Base-by-base conservation (phyloP, 345 rosid species). In the Brassica carinata region DNA sequence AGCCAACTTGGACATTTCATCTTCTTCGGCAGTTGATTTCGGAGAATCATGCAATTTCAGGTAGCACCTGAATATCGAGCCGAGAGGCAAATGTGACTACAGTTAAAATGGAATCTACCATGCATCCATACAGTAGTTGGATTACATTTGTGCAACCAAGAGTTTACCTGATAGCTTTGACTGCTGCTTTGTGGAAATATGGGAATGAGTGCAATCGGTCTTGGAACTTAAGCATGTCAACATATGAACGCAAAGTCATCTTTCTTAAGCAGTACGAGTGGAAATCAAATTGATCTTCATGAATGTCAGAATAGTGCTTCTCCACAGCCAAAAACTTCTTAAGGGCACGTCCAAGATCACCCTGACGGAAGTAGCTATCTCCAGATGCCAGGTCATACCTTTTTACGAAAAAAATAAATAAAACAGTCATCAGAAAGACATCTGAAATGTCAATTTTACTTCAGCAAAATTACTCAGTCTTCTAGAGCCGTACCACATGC, bases 311-410 rank as follows among this genome's bases (percentile, higher is more conserved):
- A 84, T 94, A 96, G 84, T 96, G 98, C 90, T 96, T 96, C 88
- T 96, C 99, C 87, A 94, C 98, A 67, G 96, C 94, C 80, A 96
- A 86, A 87, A 91, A 94, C 74, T 90, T 94, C 88, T 96, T 94
- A 18, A 96, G 79, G 67, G 99, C 97, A 65, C 90, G 92, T 68
- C 99, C 99, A 77, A 96, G 92, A 82, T 96, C 97, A 79, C 94
- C 94, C 83, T 92, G 99, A 68, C 98, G 96, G 84, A 86, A 87
- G 78, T 89, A 90, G 86, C 99, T 96, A 82, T 94, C 94, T 63
- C 98, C 98, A 79, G 98, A 96, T 65, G 97, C 95, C 84, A 96
- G 98, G 81, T 96, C 99, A 78, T 96, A 96, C 99, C 99, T 96
- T 64, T 43, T 68, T 23, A 64, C 65, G 13, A 57, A 36, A 77